Evolutionary conservation across 164 flowering plant genomes (phyloP).

Genomic region (Sextonia rubra): DNA sequence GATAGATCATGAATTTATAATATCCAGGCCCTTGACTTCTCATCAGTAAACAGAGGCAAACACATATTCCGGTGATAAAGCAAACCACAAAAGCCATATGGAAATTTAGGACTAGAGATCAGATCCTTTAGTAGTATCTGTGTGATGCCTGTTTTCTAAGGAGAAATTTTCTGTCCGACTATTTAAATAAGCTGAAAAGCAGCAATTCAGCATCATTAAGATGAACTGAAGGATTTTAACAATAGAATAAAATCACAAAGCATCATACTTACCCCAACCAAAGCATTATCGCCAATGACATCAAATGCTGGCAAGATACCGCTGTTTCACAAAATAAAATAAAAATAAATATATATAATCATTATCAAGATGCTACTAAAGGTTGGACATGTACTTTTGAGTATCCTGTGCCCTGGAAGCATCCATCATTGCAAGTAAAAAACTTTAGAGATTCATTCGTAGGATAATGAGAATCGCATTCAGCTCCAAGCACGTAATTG

Average conservation of each 20-base stretch:
- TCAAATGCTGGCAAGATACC: constrained; percentile 89
- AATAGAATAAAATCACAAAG: background rate
- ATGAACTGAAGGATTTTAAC: background rate
- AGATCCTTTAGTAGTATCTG: background rate
- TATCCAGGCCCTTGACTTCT: too few species aligned
- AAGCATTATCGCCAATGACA: constrained; percentile 35
- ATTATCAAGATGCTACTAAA: background rate
- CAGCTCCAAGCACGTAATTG: too few species aligned
- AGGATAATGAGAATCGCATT: too few species aligned
- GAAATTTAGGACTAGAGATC: background rate
- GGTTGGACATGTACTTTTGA: background rate
- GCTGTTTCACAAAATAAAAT: constrained; percentile 34
- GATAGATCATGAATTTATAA: too few species aligned
- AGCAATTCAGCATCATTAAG: background rate
- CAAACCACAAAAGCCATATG: background rate
- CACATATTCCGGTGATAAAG: background rate
- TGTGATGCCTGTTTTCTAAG: background rate
- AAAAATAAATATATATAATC: too few species aligned
- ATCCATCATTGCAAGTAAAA: too few species aligned
- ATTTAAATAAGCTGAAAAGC: background rate
- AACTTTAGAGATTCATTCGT: too few species aligned
- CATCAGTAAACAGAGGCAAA: too few species aligned
- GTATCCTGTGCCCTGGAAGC: background rate
- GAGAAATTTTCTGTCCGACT: background rate
- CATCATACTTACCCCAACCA: constrained; percentile 80